Conservation (phyloP, 805 yeast genomes). For the Cyberlindnera veronae region DNA sequence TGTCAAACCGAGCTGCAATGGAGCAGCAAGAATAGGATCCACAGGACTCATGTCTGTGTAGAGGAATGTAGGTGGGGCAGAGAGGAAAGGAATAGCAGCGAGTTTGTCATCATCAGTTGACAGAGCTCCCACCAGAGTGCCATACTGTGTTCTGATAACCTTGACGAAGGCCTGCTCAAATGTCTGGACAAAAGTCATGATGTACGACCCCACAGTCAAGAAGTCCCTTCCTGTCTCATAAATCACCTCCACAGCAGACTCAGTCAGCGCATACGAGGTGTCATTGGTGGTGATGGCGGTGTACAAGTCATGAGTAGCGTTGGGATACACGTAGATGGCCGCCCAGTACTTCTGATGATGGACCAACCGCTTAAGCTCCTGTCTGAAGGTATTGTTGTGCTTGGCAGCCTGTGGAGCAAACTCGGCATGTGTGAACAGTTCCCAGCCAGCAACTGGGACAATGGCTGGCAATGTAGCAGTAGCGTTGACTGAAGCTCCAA, state of each 20-base stretch:
- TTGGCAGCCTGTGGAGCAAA: constrained; percentile 21
- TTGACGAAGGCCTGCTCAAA: constrained; percentile 27
- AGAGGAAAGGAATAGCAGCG: constrained; percentile 14
- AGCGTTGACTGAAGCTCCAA: constrained; percentile 15
- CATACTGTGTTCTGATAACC: constrained; percentile 3
- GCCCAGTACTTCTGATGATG: constrained; percentile 58
- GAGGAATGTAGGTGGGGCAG: constrained; percentile 17
- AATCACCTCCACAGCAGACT: constrained; percentile 33
- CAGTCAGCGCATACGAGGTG: constrained; percentile 21
- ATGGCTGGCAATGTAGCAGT: constrained; percentile 4
- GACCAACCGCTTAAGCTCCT: constrained; percentile 41
- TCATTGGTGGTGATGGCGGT: constrained; percentile 23
- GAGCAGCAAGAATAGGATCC: constrained; percentile 51
- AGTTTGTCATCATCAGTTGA: constrained; percentile 28
- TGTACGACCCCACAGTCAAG: constrained; percentile 40
- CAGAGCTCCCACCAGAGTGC: constrained; percentile 30
- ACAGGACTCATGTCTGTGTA: constrained; percentile 46
- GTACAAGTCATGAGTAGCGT: constrained; percentile 37
- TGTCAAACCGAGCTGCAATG: constrained; percentile 69
- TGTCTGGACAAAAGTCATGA: constrained; percentile 46
- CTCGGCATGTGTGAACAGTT: constrained; percentile 21
- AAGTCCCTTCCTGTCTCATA: constrained; percentile 67
- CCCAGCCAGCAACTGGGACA: constrained; percentile 28
- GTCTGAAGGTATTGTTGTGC: constrained; percentile 22
- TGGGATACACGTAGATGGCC: constrained; percentile 45